Evolutionary conservation across 164 flowering plant genomes (phyloP).

Genomic region (Paratinospora sagittata): DNA sequence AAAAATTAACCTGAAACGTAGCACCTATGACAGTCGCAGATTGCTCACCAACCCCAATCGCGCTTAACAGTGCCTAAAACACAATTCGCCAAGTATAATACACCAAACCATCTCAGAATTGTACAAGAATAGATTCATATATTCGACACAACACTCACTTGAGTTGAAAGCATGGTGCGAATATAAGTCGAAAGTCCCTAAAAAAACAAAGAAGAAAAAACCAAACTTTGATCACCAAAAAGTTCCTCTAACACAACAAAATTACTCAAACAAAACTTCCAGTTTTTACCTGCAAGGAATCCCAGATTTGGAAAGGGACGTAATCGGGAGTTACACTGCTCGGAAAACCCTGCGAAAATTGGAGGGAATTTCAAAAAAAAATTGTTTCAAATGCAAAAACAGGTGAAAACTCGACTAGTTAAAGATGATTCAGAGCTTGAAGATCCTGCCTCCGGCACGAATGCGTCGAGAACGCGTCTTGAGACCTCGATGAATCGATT

Average conservation of each 20-base stretch:
- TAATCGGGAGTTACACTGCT: slow-evolving; percentile 93
- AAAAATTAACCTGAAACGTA: slow-evolving; percentile 74
- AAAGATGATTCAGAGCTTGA: not conserved
- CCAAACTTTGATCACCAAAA: not conserved
- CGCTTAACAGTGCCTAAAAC: slow-evolving; percentile 87
- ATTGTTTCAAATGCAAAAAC: not conserved
- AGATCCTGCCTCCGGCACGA: slow-evolving; percentile 78
- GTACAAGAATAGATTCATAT: not conserved
- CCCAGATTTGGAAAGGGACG: slow-evolving; percentile 88
- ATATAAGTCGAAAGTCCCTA: slow-evolving; percentile 96
- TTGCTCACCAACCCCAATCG: slow-evolving; percentile 97
- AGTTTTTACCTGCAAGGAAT: slow-evolving; percentile 69
- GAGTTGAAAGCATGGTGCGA: slow-evolving; percentile 93
- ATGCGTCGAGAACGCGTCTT: slow-evolving; percentile 65
- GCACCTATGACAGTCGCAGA: slow-evolving; percentile 97
- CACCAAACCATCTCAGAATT: not conserved
- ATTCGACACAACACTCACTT: slow-evolving; percentile 34
- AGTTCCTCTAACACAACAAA: not conserved
- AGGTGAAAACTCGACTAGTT: not conserved
- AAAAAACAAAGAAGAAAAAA: no score
- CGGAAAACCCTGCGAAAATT: slow-evolving; percentile 87
- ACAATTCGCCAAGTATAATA: not conserved
- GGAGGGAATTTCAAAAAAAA: not conserved
- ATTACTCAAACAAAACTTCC: not conserved
- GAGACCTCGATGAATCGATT: slow-evolving; percentile 51